Evolutionary conservation across 1,284 basidiomycete species (phyloP), one percentile per base, ranked within the genome.

Genomic region (Pterula multifida): DNA sequence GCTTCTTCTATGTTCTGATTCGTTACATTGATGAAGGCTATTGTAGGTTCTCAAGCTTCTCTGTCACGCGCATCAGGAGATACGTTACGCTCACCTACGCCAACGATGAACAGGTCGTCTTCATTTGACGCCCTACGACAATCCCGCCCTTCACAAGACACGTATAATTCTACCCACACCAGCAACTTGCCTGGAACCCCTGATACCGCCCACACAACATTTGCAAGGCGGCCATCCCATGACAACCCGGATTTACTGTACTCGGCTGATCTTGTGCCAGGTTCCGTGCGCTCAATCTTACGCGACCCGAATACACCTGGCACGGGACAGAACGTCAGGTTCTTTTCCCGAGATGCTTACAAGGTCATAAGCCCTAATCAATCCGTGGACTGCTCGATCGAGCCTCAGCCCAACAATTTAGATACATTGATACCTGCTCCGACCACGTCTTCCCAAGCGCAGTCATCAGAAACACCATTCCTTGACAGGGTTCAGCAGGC

Each of bases 241-340:
- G 47, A 47, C 19, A 25, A 50, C 25, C 50, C 53, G 12, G 60
- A 61, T 21, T 50, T 55, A 28, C 62, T 64, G 13, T 66, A 64
- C 28, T 57, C 55, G 45, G 52, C 49, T 35, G 68, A 67, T 32
- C 55, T 54, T 50, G 65, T 57, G 48, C 66, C 60, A 51, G 65
- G 68, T 36, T 82, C 81, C 15, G 66, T 83, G 2, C 75, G 82
- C 22, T 85, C 83, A 17, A 85, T 85, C 54, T 68, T 86, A 21
- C 78, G 80, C 32, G 78, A 81, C 53, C 73, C 71, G 4, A 79
- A 79, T 48, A 83, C 83, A 0, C 83, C 83, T n/a, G 79, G 76
- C 2, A 81, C 81, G 3, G 81, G 81, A 6, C 79, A 80, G 59
- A 85, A 76, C 56, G 83, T 85, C 21, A 79, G 81, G 4, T 85